phyloP scores from a whole-genome alignment of 345 rosid species.

The Arabidopsis arenosa region DNA sequence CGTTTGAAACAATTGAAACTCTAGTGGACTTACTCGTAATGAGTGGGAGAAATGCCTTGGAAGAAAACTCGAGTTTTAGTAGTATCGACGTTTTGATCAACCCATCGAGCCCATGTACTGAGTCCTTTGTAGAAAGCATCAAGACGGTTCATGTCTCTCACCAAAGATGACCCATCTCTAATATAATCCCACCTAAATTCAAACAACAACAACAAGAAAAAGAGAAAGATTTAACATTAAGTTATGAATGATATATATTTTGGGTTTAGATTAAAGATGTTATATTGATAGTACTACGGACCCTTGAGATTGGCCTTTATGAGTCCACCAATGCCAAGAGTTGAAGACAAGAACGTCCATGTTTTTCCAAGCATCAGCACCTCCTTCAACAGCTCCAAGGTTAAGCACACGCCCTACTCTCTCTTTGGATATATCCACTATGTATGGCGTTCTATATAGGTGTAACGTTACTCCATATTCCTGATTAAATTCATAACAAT shows the following conservation, averaged over 20 bases:
- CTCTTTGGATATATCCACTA: slow-evolving; percentile 77
- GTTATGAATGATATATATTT: background rate
- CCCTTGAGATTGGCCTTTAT: slow-evolving; percentile 73
- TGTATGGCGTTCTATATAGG: slow-evolving; percentile 78
- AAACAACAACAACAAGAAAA: slow-evolving; percentile 5
- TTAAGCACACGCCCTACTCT: slow-evolving; percentile 65
- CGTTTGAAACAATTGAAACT: background rate
- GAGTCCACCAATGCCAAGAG: slow-evolving; percentile 99
- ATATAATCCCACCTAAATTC: slow-evolving; percentile 82
- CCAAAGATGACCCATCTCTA: slow-evolving; percentile 58
- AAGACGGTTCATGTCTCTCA: slow-evolving; percentile 72
- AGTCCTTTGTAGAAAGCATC: slow-evolving; percentile 79
- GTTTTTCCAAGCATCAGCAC: slow-evolving; percentile 65
- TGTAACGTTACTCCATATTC: slow-evolving; percentile 71
- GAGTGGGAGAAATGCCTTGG: slow-evolving; percentile 98
- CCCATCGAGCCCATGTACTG: slow-evolving; percentile 86
- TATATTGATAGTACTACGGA: slow-evolving; percentile 43
- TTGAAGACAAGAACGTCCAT: slow-evolving; percentile 91
- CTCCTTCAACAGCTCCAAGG: slow-evolving; percentile 67
- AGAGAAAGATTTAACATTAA: background rate
- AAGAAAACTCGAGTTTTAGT: slow-evolving; percentile 78
- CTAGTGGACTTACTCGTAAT: slow-evolving; percentile 65
- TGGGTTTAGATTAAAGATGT: slow-evolving; percentile 11
- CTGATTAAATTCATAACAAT: slow-evolving; percentile 44
- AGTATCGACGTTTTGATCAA: slow-evolving; percentile 73